Base-by-base conservation (phyloP, 352 stramenopile species). In the Phytophthora europaea region DNA sequence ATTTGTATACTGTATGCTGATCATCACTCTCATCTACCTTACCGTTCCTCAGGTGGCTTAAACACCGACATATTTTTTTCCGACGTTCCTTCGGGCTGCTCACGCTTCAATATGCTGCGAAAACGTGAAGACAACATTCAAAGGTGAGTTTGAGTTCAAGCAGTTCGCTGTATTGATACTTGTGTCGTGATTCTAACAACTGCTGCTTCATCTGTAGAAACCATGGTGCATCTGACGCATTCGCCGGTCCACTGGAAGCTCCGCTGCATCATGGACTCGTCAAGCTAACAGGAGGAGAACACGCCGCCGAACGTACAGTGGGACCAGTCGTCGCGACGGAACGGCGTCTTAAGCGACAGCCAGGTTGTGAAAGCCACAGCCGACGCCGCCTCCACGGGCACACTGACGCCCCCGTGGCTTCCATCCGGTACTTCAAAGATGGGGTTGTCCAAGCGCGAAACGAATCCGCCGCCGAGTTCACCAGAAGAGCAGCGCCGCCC, bases 1-100 rank as follows among this genome's bases (percentile, higher is more conserved):
- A 45, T 38, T 67, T 60, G 61, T 67, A 67, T 60, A 40, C 15
- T 59, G 43, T 59, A 60, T 43, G 9, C 12, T 16, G 61, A 60
- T 7, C 33, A 60, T 59, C 50, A 60, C 47, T 67, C 33, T 51
- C 13, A 28, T 28, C 16, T 53, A 23, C 18, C 48, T 34, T 40
- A 59, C 50, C 33, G 6, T 9, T 22, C 3, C 50, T 28, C 23
- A 3, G 1, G 23, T 28, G 23, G 23, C 23, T 28, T 28, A 28
- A 28, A 28, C 23, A 28, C 23, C 23, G 23, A 28, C 23, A 50
- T 67, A 60, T 60, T 60, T 66, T 47, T 66, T 58, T n/a, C 33
- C 15, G 50, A 28, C 45, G 3, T 3, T 28, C 23, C 23, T 28
- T 28, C 23, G 3, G 3, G 48, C 20, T 45, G 31, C 13, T 66